Evolutionary conservation across 2,329 filamentous ascomycete species (phyloP).

Genomic region (Claviceps purpurea): DNA sequence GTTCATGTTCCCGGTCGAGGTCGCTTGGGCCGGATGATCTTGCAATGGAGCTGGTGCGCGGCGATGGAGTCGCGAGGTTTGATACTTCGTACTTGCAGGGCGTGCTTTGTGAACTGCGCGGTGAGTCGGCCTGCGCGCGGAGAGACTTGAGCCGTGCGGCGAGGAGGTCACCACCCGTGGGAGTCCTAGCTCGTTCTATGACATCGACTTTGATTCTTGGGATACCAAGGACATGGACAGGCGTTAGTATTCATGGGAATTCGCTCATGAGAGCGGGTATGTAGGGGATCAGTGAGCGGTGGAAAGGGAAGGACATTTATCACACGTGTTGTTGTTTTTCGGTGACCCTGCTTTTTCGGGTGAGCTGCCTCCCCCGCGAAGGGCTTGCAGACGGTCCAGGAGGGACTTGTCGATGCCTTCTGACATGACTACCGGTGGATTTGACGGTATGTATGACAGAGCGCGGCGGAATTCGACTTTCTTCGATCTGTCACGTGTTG

Average conservation of each 20-base stretch:
- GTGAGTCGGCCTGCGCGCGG: constrained; percentile 24
- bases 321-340: background rate
- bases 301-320: background rate
- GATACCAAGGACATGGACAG: background rate
- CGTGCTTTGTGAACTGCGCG: background rate
- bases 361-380: constrained; percentile 25
- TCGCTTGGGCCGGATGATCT: background rate
- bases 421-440: constrained; percentile 14
- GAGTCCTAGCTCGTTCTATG: constrained; percentile 28
- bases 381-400: constrained; percentile 40
- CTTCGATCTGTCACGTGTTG: too few relatives aligned
- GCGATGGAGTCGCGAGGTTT: background rate
- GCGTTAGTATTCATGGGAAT: background rate
- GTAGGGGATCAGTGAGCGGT: background rate
- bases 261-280: constrained; percentile 7
- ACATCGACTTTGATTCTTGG: constrained; percentile 19
- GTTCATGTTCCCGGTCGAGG: constrained; percentile 11
- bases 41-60: background rate
- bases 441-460: background rate
- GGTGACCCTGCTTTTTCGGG: constrained; percentile 7
- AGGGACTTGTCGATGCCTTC: constrained; percentile 31
- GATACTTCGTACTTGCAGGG: too few relatives aligned
- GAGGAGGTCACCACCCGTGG: constrained; percentile 36
- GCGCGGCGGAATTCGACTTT: too few relatives aligned
- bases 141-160: constrained; percentile 38